These are phyloP conservation scores for Apium graveolens DNA, from an alignment of 129 eudicot genomes.

Conservation along the genomic window DNA sequence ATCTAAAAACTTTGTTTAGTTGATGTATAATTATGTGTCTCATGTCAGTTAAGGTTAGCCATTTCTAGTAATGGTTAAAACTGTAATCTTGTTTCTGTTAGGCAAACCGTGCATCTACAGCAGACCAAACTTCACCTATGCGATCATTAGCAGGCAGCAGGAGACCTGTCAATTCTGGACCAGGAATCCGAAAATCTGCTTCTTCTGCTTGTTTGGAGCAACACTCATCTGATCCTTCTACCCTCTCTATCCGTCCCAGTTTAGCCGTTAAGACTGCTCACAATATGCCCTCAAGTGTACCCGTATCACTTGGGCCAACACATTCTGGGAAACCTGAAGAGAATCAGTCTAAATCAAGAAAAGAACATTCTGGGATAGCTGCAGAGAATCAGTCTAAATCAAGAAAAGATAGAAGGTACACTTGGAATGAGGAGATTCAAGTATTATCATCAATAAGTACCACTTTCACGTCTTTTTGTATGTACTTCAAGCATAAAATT, in stretches of 20 bases:
- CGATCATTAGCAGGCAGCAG: constrained; percentile 6
- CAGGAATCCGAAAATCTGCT: constrained; percentile 25
- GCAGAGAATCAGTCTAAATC: constrained; percentile 25
- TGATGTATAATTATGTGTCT: neutral
- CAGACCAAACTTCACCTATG: constrained; percentile 20
- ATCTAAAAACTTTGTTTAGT: neutral
- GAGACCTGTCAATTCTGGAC: constrained; percentile 9
- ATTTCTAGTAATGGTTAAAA: constrained; percentile 7
- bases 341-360: constrained; percentile 21
- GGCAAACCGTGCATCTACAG: constrained; percentile 46
- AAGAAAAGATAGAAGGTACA: constrained; percentile 61
- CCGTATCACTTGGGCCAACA: constrained; percentile 39
- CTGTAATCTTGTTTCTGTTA: constrained; percentile 21
- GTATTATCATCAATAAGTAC: constrained; percentile 20
- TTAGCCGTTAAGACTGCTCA: constrained; percentile 38
- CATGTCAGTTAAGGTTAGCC: neutral
- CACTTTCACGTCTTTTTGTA: constrained; percentile 10
- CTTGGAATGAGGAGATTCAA: constrained; percentile 1
- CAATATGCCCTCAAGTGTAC: constrained; percentile 55
- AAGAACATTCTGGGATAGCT: constrained; percentile 33
- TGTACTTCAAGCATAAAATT: constrained; percentile 19
- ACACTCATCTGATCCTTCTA: constrained; percentile 51
- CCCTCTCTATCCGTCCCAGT: constrained; percentile 33
- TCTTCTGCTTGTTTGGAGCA: constrained; percentile 34
- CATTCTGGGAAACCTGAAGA: constrained; percentile 33